Percentiles rank a stretch among this genome's conserved stretches.
Evolutionary conservation across 768 basidiomycete genomes (phyloP).

Genomic region (Phallus indusiatus): DNA sequence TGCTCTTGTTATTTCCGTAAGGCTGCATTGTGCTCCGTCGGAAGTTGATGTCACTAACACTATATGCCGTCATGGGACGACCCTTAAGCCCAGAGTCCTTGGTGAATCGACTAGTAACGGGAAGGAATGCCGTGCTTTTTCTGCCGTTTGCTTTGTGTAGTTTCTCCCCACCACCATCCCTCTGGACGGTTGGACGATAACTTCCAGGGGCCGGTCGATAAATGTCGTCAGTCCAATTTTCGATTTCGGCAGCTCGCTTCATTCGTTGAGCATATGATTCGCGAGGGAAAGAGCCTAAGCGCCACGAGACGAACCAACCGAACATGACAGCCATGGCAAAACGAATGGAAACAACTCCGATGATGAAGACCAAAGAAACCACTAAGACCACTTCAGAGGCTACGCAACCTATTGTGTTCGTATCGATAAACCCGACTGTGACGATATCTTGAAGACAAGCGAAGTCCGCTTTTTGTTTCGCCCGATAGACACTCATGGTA

Average conservation of each 20-base stretch:
- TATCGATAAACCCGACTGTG: conserved; percentile 90
- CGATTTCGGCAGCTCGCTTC: conserved; percentile 83
- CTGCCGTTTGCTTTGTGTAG: conserved; percentile 31
- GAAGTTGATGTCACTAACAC: conserved; percentile 36
- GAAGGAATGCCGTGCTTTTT: conserved; percentile 29
- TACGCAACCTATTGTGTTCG: conserved; percentile 89
- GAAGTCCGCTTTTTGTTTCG: conserved; percentile 55
- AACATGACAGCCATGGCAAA: conserved; percentile 97
- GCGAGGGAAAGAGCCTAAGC: conserved; percentile 83
- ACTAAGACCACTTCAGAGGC: conserved; percentile 93
- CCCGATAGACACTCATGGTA: conserved; percentile 75
- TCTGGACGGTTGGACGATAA: conserved; percentile 81
- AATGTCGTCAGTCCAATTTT: conserved; percentile 94
- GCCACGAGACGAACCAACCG: conserved; percentile 97
- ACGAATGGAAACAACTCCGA: conserved; percentile 90
- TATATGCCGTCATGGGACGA: conserved; percentile 18
- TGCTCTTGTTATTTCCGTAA: conserved; percentile 27
- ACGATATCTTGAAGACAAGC: conserved; percentile 81
- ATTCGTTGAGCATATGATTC: conserved; percentile 92
- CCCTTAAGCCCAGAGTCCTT: conserved; percentile 55
- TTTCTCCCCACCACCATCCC: conserved; percentile 47
- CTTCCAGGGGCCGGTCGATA: conserved; percentile 86
- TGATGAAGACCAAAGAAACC: conserved; percentile 92
- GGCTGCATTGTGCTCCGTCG: conserved; percentile 49
- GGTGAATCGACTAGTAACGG: conserved; percentile 43